Conservation (phyloP, 2,329 filamentous ascomycete species). For the Emmonsiellopsis sp. region DNA sequence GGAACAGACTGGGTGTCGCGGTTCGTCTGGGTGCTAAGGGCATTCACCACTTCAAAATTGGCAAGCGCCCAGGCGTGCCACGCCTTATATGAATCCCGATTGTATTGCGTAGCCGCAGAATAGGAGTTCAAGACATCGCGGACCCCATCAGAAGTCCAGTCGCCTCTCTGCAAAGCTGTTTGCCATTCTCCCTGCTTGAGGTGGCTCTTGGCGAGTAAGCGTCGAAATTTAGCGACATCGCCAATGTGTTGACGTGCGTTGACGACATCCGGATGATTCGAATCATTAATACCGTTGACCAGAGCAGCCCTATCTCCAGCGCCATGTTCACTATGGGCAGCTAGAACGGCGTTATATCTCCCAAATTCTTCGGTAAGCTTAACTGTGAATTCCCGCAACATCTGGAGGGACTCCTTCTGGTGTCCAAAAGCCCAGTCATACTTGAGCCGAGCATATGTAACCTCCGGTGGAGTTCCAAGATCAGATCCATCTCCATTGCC, state of each 20-base stretch:
- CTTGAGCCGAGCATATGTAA: slow-evolving; percentile 94
- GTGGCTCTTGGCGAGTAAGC: slow-evolving; percentile 87
- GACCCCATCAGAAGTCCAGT: slow-evolving; percentile 81
- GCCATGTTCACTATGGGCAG: slow-evolving; percentile 28
- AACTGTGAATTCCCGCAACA: slow-evolving; percentile 53
- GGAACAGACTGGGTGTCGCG: slow-evolving; percentile 47
- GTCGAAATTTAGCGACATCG: slow-evolving; percentile 48
- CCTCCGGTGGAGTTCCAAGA: slow-evolving; percentile 53
- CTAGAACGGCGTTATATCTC: slow-evolving; percentile 31
- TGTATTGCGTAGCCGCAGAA: slow-evolving; percentile 82
- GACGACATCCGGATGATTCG: slow-evolving; percentile 29
- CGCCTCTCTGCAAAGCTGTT: slow-evolving; percentile 69
- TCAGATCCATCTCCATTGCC: slow-evolving; percentile 48
- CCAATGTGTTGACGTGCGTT: slow-evolving; percentile 31
- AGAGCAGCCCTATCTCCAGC: slow-evolving; percentile 34
- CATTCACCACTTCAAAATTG: slow-evolving; percentile 96
- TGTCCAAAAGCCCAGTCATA: slow-evolving; percentile 83
- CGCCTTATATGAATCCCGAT: slow-evolving; percentile 94
- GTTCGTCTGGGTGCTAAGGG: slow-evolving; percentile 58
- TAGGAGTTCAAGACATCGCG: slow-evolving; percentile 88
- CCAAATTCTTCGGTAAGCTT: slow-evolving; percentile 51
- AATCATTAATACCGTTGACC: slow-evolving; percentile 37
- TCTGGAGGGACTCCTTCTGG: slow-evolving; percentile 52
- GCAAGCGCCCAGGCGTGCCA: slow-evolving; percentile 98
- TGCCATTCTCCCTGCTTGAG: slow-evolving; percentile 96